Percentiles rank a stretch among this genome's conserved stretches.
Conservation (phyloP, 805 yeast genomes). For the Novakomyces olei region DNA sequence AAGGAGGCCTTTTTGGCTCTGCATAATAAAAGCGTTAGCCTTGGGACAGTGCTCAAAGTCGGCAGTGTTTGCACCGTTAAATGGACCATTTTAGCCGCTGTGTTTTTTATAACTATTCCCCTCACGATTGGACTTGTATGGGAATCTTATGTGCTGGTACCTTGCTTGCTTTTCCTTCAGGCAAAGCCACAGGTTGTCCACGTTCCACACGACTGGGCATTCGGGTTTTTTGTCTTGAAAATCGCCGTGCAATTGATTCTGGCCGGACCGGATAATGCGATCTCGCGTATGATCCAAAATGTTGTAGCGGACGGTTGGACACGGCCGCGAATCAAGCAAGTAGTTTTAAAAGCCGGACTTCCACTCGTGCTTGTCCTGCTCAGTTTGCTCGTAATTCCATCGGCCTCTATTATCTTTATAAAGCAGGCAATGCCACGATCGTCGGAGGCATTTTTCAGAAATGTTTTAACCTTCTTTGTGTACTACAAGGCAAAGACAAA, state of each 20-base stretch:
- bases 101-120: not conserved
- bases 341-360: no score
- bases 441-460: not conserved
- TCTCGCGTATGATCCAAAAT: not conserved
- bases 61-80: not conserved
- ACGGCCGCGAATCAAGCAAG: not conserved
- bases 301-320: not conserved
- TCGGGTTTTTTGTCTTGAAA: not conserved
- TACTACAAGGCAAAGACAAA: not conserved
- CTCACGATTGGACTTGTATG: not conserved
- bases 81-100: not conserved
- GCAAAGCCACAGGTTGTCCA: not conserved
- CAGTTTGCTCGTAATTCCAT: no score
- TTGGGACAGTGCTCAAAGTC: not conserved
- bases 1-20: not conserved
- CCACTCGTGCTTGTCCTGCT: no score
- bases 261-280: not conserved
- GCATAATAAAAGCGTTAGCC: not conserved
- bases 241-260: not conserved
- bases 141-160: constrained; percentile 1
- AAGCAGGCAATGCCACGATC: not conserved
- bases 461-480: not conserved
- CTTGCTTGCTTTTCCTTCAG: not conserved
- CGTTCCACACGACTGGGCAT: constrained; percentile 1
- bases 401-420: no score